Evolutionary conservation across 2,329 filamentous ascomycete species (phyloP).

Genomic region (Immersiporthe knoxdaviesiana): DNA sequence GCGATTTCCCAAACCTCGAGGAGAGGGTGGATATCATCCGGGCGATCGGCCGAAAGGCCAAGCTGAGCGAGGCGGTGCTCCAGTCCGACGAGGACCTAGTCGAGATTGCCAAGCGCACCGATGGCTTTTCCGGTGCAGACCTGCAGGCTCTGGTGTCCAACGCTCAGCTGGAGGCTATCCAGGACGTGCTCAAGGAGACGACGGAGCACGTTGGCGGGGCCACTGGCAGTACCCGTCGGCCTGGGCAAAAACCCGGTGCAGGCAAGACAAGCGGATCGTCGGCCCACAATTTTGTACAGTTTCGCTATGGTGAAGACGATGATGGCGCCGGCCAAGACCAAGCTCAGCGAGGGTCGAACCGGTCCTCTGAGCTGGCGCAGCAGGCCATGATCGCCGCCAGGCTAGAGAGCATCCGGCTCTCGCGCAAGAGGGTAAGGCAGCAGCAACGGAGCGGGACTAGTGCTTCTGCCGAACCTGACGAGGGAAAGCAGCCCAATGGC

Average conservation of each 20-base stretch:
- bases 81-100: conserved; percentile 58
- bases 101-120: conserved; percentile 79
- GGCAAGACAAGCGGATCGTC: conserved; percentile 31
- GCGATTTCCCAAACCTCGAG: conserved; percentile 78
- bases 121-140: conserved; percentile 93
- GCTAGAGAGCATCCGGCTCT: conserved; percentile 75
- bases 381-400: conserved; percentile 80
- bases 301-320: conserved; percentile 73
- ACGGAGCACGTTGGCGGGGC: conserved; percentile 45
- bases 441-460: conserved; percentile 43
- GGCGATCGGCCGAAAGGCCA: conserved; percentile 81
- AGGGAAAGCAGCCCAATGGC: conserved; percentile 18
- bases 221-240: conserved; percentile 39
- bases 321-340: conserved; percentile 52
- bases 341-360: conserved; percentile 50
- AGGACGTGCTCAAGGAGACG: conserved; percentile 79
- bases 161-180: conserved; percentile 94
- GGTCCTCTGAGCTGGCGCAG: conserved; percentile 66
- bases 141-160: conserved; percentile 95
- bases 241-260: conserved; percentile 23
- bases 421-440: conserved; percentile 66
- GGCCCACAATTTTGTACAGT: conserved; percentile 72
- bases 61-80: conserved; percentile 69
- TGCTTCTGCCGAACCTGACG: conserved; percentile 35
- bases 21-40: conserved; percentile 88